Base-by-base conservation (phyloP, 495 filamentous ascomycete species). In the Penicillium canariense region DNA sequence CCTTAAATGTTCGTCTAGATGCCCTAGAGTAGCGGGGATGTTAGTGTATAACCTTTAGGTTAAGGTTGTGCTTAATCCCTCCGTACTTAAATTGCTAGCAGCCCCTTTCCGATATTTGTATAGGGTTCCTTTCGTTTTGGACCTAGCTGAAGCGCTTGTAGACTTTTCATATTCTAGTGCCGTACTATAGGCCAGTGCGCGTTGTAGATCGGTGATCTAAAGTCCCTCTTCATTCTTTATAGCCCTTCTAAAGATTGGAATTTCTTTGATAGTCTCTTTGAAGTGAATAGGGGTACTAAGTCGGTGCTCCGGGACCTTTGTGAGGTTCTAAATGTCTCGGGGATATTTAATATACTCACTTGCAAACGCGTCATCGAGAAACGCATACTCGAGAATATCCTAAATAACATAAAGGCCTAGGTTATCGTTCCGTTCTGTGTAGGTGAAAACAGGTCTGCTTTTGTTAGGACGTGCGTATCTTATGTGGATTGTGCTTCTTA, bases 21-120 rank as follows among this genome's bases (percentile, higher is more conserved):
- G 35, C 36, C 64, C 64, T 67, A n/a, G n/a, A n/a, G 25, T 31
- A 32, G 46, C 7, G 22, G 20, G 1, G 43, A 42, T 36, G 22
- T 55, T 48, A 55, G 40, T 28, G 17, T 10, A 47, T 31, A n/a
- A n/a, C n/a, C n/a, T n/a, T n/a, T n/a, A 30, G 39, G 18, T 26
- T 17, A 30, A 31, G 32, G 3, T 17, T 2, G 28, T 5, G 44
- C 10, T 47, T 1, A 34, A 14, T 20, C 14, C 4, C 1, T 45
- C 31, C 52, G 38, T 59, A 61, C 61, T 56, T 8, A 59, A 36
- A 42, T 64, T 61, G 10, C 18, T 36, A 14, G 53, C 50, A 10
- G 55, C 61, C 15, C 55, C 64, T 62, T 67, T 67, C 3, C 52
- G 52, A 39, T 67, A 67, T 51, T 64, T 67, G 22, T 63, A 67